Base-by-base conservation (phyloP, 1,284 basidiomycete genomes). In the Ustilago hordei region DNA sequence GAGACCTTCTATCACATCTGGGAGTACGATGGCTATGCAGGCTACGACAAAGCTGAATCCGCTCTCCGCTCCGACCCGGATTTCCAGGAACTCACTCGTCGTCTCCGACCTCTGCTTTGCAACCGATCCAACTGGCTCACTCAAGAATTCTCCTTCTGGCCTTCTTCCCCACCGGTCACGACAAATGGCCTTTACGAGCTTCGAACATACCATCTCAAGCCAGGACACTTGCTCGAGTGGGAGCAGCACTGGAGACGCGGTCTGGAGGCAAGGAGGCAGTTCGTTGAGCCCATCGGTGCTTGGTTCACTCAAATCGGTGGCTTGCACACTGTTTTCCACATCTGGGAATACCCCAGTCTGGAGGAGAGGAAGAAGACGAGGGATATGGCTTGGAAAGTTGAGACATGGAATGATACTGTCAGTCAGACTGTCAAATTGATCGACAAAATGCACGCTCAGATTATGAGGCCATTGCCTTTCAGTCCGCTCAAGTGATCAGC, bases 1-100 rank as follows among this genome's bases (percentile, higher is more conserved):
- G 84, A 84, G 60, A 81, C 81, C 12, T 85, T 85, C 63, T 85
- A 84, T 71, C 83, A 84, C 59, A 82, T 85, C 47, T 85, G 84
- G 84, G 68, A 81, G 54, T 84, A 84, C 70, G 74, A 84, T 34
- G 79, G 81, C 19, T 85, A 85, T 39, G 73, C 76, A 4, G 84
- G 82, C 17, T 84, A 82, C 63, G 84, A 85, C 66, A 68, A 68
- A 36, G 71, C 71, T 39, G 63, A 69, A 28, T 61, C 63, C 2
- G 67, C 80, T 12, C 52, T 76, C 3, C 55, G 60, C 6, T 58
- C 69, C 55, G 69, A 79, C 36, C 63, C 73, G 1, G 75, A 77
- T 31, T 77, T 77, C 43, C 60, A 77, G 47, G 57, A 79, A 41
- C 60, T 81, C 34, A 65, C 69, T 8, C 34, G 58, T 7, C 48